phyloP scores from a whole-genome alignment of 495 filamentous ascomycete species.

The Neurospora sp. region DNA sequence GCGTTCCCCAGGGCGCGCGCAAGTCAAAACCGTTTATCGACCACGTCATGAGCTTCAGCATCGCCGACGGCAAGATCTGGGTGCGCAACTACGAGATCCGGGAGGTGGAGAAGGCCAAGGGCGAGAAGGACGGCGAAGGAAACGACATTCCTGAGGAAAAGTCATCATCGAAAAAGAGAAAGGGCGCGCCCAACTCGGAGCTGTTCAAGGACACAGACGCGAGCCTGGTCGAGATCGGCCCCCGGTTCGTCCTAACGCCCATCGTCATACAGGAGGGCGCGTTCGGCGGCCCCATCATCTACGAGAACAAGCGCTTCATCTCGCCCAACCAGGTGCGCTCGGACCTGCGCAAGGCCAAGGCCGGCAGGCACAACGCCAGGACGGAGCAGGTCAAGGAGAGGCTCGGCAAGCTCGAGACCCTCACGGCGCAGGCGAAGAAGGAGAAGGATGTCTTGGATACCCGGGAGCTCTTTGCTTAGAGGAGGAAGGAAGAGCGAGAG shows the following conservation, averaged over 20 bases:
- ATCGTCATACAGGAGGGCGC: slow-evolving; percentile 92
- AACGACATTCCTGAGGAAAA: slow-evolving; percentile 12
- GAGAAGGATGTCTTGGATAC: slow-evolving; percentile 67
- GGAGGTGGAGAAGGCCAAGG: slow-evolving; percentile 60
- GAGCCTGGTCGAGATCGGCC: slow-evolving; percentile 85
- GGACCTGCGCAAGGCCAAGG: slow-evolving; percentile 65
- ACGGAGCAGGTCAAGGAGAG: slow-evolving; percentile 64
- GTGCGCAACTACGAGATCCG: slow-evolving; percentile 87
- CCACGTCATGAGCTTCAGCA: slow-evolving; percentile 84
- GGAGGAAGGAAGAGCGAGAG: not conserved
- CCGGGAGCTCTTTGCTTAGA: slow-evolving; percentile 67
- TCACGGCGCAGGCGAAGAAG: slow-evolving; percentile 49
- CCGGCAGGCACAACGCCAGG: slow-evolving; percentile 61
- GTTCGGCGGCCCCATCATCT: slow-evolving; percentile 94
- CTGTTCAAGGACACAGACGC: slow-evolving; percentile 54
- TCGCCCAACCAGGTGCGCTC: slow-evolving; percentile 87
- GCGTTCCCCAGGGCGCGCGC: slow-evolving; percentile 76
- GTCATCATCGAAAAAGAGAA: slow-evolving; percentile 19
- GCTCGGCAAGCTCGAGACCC: slow-evolving; percentile 62
- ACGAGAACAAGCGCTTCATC: slow-evolving; percentile 98
- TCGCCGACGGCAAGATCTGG: slow-evolving; percentile 95
- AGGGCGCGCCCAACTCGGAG: slow-evolving; percentile 20
- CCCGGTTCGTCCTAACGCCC: slow-evolving; percentile 87
- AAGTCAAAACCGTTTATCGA: slow-evolving; percentile 95
- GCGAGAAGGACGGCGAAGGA: slow-evolving; percentile 22